phyloP scores from a whole-genome alignment of 345 rosid genomes.

The Moricandia arvensis region DNA sequence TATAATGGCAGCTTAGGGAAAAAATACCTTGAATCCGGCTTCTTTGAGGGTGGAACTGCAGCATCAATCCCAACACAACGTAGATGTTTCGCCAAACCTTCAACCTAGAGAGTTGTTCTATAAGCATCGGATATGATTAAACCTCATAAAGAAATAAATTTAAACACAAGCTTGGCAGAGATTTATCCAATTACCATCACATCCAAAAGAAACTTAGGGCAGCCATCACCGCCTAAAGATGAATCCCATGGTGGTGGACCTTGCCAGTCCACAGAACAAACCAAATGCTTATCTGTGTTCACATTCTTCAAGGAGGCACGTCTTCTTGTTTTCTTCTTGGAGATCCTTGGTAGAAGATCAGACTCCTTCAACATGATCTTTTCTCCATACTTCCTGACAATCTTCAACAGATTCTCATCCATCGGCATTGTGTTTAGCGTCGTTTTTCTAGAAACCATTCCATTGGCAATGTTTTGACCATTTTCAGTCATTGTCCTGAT shows the following conservation, averaged over 20 bases:
- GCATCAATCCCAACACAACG: constrained; percentile 94
- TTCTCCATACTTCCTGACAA: constrained; percentile 69
- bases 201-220: constrained; percentile 87
- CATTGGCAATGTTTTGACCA: constrained; percentile 44
- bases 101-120: constrained; percentile 51
- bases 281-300: constrained; percentile 41
- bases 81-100: constrained; percentile 94
- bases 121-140: constrained; percentile 23
- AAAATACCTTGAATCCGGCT: constrained; percentile 69
- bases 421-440: constrained; percentile 59
- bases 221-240: constrained; percentile 79
- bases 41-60: constrained; percentile 64
- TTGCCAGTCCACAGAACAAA: constrained; percentile 56
- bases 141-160: not conserved
- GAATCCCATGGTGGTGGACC: constrained; percentile 89
- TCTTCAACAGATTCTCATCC: constrained; percentile 58
- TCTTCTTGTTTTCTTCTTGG: constrained; percentile 64
- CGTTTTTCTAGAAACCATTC: constrained; percentile 39
- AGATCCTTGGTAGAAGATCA: constrained; percentile 58
- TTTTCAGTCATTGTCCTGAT: constrained; percentile 51
- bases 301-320: constrained; percentile 27
- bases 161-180: not conserved
- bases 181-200: constrained; percentile 62
- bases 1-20: not conserved
- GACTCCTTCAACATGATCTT: constrained; percentile 64